A percentile compares a stretch with the other conserved stretches of the same genome.
phyloP scores from a whole-genome alignment of 345 rosid species.

The Lumnitzera racemosa region DNA sequence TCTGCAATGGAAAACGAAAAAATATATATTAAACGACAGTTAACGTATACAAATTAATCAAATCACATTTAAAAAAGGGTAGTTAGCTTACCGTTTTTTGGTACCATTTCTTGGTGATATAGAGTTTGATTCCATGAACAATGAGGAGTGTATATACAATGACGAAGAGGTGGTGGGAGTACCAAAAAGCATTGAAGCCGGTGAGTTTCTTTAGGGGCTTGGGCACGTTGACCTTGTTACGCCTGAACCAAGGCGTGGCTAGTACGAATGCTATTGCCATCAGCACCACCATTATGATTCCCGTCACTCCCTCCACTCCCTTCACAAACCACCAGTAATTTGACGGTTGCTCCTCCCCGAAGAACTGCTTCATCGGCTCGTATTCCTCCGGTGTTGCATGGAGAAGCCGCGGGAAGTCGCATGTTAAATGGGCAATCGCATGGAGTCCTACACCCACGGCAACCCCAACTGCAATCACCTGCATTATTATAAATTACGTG shows the following conservation, averaged over 20 bases:
- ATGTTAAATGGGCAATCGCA: constrained; percentile 58
- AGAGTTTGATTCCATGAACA: constrained; percentile 69
- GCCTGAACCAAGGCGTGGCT: constrained; percentile 86
- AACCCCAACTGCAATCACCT: constrained; percentile 55
- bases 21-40: background rate
- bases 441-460: constrained; percentile 62
- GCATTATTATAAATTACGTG: no score
- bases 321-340: constrained; percentile 74
- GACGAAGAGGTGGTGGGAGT: constrained; percentile 74
- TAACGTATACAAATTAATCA: background rate
- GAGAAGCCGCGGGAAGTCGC: constrained; percentile 70
- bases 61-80: background rate
- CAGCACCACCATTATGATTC: constrained; percentile 61
- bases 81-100: constrained; percentile 54
- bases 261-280: constrained; percentile 80
- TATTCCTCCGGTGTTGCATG: constrained; percentile 52
- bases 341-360: constrained; percentile 49
- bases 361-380: constrained; percentile 46
- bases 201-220: constrained; percentile 61
- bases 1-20: constrained; percentile 27
- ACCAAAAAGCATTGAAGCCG: constrained; percentile 93
- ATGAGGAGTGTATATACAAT: constrained; percentile 73
- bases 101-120: constrained; percentile 67
- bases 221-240: constrained; percentile 68
- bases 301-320: constrained; percentile 76